A percentile compares a stretch with the other conserved stretches of the same genome.
phyloP scores from a whole-genome alignment of 2,329 filamentous ascomycete species.

The Sporothrix protearum region DNA sequence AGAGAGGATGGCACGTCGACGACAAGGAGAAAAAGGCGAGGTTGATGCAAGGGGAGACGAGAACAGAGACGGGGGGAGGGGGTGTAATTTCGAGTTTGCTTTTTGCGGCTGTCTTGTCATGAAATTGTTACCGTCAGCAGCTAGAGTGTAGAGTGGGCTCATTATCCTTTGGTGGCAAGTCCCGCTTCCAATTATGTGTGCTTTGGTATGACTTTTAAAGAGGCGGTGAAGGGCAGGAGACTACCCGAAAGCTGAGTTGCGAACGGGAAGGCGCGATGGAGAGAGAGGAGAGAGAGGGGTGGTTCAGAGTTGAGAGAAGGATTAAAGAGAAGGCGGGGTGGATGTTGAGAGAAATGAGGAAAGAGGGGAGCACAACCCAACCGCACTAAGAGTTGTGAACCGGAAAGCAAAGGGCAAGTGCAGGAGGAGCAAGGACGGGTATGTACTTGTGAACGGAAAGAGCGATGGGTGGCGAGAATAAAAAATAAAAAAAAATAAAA shows the following conservation, averaged over 20 bases:
- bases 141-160: background rate
- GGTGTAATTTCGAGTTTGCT: background rate
- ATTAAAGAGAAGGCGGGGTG: background rate
- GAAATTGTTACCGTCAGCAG: background rate
- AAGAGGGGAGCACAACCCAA: background rate
- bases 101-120: background rate
- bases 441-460: background rate
- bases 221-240: constrained; percentile 4
- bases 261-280: constrained; percentile 11
- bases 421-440: background rate
- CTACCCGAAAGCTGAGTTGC: background rate
- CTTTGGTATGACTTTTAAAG: background rate
- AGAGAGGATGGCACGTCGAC: background rate
- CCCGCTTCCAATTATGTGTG: background rate
- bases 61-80: background rate
- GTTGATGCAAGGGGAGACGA: constrained; percentile 1
- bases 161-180: background rate
- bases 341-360: background rate
- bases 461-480: background rate
- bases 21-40: background rate
- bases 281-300: background rate
- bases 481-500: background rate
- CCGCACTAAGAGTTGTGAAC: constrained; percentile 10
- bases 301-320: background rate
- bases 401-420: background rate